A percentile compares a stretch with the other conserved stretches of the same genome.
Conservation (phyloP, 306 rosid species). For the Casuarina glauca region DNA sequence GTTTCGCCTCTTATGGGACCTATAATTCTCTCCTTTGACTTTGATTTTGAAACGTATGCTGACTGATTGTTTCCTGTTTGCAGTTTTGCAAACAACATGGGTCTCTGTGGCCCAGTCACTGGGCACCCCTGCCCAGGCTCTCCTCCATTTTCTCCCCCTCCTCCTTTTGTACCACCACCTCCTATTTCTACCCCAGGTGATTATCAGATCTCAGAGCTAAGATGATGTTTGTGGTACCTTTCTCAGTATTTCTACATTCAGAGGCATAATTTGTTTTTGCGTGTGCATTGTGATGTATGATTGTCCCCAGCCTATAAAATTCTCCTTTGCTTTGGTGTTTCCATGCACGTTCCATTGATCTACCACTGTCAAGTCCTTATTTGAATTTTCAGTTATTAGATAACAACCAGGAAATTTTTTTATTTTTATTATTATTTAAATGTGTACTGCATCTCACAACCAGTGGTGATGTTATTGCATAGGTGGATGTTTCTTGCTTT, state of each 20-base stretch:
- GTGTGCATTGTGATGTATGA: not conserved
- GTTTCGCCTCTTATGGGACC: constrained; percentile 33
- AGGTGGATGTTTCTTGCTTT: constrained; percentile 1
- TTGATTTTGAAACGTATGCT: constrained; percentile 19
- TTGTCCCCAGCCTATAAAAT: not conserved
- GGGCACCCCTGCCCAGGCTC: constrained; percentile 99
- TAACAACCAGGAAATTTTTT: not conserved
- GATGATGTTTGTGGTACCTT: constrained; percentile 4
- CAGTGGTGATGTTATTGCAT: constrained; percentile 11
- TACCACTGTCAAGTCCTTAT: not conserved
- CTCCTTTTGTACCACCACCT: constrained; percentile 94
- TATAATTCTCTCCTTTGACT: constrained; percentile 21
- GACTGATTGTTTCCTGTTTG: constrained; percentile 24
- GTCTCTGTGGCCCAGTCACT: constrained; percentile 96
- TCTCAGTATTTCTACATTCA: not conserved
- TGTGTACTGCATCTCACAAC: not conserved
- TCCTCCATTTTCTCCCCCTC: constrained; percentile 99
- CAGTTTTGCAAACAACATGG: constrained; percentile 97
- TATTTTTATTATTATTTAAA: not conserved
- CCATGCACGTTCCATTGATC: not conserved
- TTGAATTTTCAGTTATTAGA: not conserved
- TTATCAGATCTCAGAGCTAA: constrained; percentile 9
- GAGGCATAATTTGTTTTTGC: no score
- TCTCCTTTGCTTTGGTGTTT: not conserved
- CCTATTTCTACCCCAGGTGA: constrained; percentile 87